phyloP scores from a whole-genome alignment of 2,329 filamentous ascomycete species.

The Periconia macrospinosa region DNA sequence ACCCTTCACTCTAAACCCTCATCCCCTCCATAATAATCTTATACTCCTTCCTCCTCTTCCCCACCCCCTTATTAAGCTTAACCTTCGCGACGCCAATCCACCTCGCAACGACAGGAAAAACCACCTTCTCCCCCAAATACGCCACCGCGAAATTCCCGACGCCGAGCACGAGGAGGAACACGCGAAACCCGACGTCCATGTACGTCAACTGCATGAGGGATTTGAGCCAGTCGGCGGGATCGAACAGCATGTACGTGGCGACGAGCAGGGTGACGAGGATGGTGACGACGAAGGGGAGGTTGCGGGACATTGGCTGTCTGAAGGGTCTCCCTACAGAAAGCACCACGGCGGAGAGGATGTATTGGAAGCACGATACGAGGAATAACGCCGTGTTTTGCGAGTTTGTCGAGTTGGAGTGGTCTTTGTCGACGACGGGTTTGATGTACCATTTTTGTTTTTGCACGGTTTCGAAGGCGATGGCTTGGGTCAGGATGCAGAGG shows the following conservation, averaged over 20 bases:
- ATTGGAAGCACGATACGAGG: constrained; percentile 89
- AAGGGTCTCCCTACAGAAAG: constrained; percentile 92
- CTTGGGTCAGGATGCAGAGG: constrained; percentile 77
- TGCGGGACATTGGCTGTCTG: constrained; percentile 75
- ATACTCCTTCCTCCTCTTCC: constrained; percentile 84
- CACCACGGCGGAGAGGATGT: constrained; percentile 86
- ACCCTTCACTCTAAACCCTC: constrained; percentile 4
- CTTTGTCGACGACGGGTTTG: constrained; percentile 73
- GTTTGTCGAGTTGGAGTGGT: constrained; percentile 85
- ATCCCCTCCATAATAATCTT: constrained; percentile 65
- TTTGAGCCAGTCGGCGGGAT: constrained; percentile 69
- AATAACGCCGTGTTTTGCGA: constrained; percentile 94
- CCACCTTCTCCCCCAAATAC: constrained; percentile 70
- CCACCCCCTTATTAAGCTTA: constrained; percentile 56
- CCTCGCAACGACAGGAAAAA: constrained; percentile 71
- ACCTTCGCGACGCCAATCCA: constrained; percentile 65
- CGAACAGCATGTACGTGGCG: constrained; percentile 78
- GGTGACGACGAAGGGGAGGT: constrained; percentile 82
- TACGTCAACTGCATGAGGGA: constrained; percentile 83
- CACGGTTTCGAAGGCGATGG: constrained; percentile 72
- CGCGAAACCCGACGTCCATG: constrained; percentile 71
- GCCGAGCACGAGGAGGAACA: constrained; percentile 72
- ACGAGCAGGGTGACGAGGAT: constrained; percentile 69
- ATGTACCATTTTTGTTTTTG: constrained; percentile 81
- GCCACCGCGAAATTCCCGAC: constrained; percentile 67